These are phyloP conservation scores for Neurospora pannonica DNA, from an alignment of 495 filamentous ascomycete species.

Conservation along the genomic window DNA sequence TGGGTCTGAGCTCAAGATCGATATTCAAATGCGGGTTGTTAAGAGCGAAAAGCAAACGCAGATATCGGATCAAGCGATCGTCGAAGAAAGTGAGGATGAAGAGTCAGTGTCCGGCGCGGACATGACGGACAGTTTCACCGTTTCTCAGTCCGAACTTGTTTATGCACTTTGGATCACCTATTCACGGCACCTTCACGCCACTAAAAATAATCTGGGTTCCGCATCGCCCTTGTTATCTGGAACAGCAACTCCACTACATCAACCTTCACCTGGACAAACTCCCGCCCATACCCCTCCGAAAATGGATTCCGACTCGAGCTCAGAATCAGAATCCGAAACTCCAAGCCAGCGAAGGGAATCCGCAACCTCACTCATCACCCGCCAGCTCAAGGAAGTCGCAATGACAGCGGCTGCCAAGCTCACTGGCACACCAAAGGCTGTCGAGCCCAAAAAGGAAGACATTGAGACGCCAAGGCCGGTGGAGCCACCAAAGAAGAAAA, in stretches of 20 bases:
- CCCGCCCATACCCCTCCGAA: conserved; percentile 41
- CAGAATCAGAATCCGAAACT: neutral
- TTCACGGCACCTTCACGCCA: conserved; percentile 79
- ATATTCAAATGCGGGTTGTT: conserved; percentile 91
- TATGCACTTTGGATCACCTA: conserved; percentile 97
- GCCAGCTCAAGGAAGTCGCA: conserved; percentile 66
- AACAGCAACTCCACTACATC: conserved; percentile 56
- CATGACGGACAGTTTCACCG: conserved; percentile 17
- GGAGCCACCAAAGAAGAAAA: conserved; percentile 51
- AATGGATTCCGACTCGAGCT: conserved; percentile 40
- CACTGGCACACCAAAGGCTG: conserved; percentile 25
- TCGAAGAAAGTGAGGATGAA: conserved; percentile 44
- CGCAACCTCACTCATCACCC: conserved; percentile 53
- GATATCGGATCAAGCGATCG: conserved; percentile 31
- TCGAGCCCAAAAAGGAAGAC: conserved; percentile 24
- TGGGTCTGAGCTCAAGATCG: conserved; percentile 81
- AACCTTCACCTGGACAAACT: conserved; percentile 70
- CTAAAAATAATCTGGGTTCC: conserved; percentile 44
- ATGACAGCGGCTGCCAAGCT: conserved; percentile 37
- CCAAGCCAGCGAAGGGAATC: conserved; percentile 24
- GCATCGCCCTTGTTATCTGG: conserved; percentile 51
- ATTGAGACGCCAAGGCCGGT: conserved; percentile 14
- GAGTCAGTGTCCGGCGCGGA: conserved; percentile 20
- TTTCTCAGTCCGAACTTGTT: conserved; percentile 61
- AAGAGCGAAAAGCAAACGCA: conserved; percentile 60